A percentile compares a stretch with the other conserved stretches of the same genome.
Conservation (phyloP, 768 basidiomycete genomes). For the Lentinula edodes region DNA sequence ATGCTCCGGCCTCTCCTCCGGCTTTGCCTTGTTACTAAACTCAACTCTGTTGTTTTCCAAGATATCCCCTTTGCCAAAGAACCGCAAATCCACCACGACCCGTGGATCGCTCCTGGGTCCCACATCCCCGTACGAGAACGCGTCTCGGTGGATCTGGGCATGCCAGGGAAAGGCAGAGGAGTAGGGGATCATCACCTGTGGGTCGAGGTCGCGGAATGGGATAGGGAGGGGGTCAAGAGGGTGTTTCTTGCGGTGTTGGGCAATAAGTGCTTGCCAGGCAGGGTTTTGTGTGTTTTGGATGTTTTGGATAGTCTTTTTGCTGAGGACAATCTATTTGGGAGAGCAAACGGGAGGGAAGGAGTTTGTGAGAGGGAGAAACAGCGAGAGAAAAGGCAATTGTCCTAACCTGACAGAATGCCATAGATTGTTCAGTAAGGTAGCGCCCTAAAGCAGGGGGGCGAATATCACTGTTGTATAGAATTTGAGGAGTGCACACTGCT, state of each 20-base stretch:
- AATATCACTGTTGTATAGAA: not conserved
- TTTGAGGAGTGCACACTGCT: not conserved
- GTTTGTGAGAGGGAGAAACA: not conserved
- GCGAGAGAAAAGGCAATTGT: not conserved
- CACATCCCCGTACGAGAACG: conserved; percentile 28
- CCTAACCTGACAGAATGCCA: not conserved
- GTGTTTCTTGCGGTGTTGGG: not conserved
- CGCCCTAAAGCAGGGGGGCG: not conserved
- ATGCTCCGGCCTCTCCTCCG: conserved; percentile 10
- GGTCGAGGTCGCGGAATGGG: not conserved
- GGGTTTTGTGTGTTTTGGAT: not conserved
- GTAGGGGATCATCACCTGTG: not conserved
- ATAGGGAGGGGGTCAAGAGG: not conserved
- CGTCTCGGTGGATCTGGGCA: conserved; percentile 29
- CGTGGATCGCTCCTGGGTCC: conserved; percentile 22
- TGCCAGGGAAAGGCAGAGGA: conserved; percentile 21
- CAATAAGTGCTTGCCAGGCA: not conserved
- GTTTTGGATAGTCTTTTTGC: not conserved
- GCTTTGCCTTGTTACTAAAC: conserved; percentile 7
- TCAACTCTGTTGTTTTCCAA: conserved; percentile 8
- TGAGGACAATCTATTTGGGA: not conserved
- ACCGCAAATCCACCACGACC: conserved; percentile 26
- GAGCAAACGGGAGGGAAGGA: not conserved
- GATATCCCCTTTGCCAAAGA: conserved; percentile 18
- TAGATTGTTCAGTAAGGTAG: not conserved